Evolutionary conservation across 2,329 filamentous ascomycete species (phyloP).

Genomic region (Fusarium gaditjirri): DNA sequence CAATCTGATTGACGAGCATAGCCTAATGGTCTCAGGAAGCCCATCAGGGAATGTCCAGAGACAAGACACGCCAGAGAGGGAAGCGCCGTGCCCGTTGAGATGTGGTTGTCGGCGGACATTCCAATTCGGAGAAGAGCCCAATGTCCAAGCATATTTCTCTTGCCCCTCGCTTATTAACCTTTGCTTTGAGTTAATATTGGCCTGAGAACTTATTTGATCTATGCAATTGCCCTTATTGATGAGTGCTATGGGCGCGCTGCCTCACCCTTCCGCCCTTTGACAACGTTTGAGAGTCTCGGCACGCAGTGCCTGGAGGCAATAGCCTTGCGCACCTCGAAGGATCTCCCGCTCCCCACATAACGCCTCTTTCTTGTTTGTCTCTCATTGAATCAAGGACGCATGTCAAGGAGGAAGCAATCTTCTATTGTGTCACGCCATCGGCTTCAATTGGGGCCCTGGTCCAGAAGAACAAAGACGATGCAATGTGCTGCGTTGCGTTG

Average conservation of each 20-base stretch:
- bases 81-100: slow-evolving; percentile 40
- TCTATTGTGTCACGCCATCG: background rate
- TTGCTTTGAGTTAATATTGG: background rate
- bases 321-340: slow-evolving; percentile 27
- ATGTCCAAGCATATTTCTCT: slow-evolving; percentile 20
- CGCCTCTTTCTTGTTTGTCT: slow-evolving; percentile 14
- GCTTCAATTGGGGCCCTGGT: background rate
- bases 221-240: background rate
- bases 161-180: background rate
- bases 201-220: background rate
- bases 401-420: background rate
- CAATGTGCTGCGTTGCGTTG: too few species aligned
- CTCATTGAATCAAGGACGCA: background rate
- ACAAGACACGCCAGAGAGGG: slow-evolving; percentile 25
- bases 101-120: slow-evolving; percentile 25
- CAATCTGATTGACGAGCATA: background rate
- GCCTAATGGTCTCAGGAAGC: background rate
- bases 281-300: background rate
- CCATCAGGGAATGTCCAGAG: background rate
- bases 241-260: background rate
- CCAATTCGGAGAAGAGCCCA: slow-evolving; percentile 30
- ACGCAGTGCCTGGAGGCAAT: slow-evolving; percentile 18
- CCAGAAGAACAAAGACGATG: slow-evolving; percentile 8
- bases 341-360: slow-evolving; percentile 4
- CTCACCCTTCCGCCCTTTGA: background rate